Conservation (phyloP, 2,329 filamentous ascomycete genomes). For the Ophiostoma angusticollis region DNA sequence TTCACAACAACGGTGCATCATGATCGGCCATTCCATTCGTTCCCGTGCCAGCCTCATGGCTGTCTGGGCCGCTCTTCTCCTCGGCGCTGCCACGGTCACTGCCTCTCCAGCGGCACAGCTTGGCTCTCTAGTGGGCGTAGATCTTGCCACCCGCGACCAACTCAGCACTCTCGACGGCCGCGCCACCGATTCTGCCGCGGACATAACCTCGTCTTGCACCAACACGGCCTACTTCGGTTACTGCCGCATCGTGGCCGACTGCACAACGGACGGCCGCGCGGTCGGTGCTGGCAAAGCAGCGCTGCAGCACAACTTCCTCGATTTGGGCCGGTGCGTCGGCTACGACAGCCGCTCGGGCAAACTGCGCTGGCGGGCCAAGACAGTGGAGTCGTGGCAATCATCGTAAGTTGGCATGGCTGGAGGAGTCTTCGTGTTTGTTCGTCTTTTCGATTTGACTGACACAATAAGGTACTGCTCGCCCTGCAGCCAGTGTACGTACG, state of each 20-base stretch:
- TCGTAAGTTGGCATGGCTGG: neutral
- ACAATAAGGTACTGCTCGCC: conserved; percentile 8
- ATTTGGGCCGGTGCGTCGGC: conserved; percentile 11
- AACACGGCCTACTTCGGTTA: conserved; percentile 11
- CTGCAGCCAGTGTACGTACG: conserved; percentile 11
- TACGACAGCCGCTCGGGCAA: neutral
- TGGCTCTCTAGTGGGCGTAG: too few relatives aligned
- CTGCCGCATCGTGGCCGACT: conserved; percentile 12
- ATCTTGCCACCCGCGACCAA: neutral
- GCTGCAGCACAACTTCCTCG: conserved; percentile 9
- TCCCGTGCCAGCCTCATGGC: neutral
- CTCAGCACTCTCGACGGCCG: too few relatives aligned
- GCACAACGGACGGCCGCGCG: conserved; percentile 5
- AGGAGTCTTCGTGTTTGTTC: too few relatives aligned
- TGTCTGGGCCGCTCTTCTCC: neutral
- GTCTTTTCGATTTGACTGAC: neutral
- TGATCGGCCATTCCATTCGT: too few relatives aligned
- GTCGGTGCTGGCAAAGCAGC: neutral
- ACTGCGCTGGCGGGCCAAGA: conserved; percentile 8
- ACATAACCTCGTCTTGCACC: conserved; percentile 7
- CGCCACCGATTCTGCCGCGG: too few relatives aligned
- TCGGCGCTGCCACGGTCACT: neutral
- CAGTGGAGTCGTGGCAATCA: conserved; percentile 4
- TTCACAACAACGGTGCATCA: too few relatives aligned
- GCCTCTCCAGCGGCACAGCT: neutral